Conservation (phyloP, 805 yeast species). For the Saccharomycopsis microspora region DNA sequence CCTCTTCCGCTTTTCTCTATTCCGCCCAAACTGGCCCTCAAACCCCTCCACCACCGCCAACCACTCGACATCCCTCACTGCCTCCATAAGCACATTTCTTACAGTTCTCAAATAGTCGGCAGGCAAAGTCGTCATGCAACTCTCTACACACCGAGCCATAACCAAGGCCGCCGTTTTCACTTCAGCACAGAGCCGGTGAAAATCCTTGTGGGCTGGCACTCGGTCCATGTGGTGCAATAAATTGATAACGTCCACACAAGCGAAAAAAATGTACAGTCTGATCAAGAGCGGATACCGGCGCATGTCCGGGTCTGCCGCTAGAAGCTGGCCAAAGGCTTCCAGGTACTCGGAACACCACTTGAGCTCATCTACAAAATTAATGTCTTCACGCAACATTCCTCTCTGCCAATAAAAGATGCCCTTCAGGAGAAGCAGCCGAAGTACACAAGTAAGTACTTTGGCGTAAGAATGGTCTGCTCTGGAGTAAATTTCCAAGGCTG, state of each 20-base stretch:
- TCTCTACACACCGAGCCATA: conserved; percentile 9
- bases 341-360: conserved; percentile 3
- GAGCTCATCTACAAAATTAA: conserved; percentile 1
- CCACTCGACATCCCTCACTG: conserved; percentile 14
- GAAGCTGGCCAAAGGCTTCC: conserved; percentile 1
- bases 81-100: conserved; percentile 14
- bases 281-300: conserved; percentile 10
- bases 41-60: conserved; percentile 7
- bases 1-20: conserved; percentile 9
- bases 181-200: conserved; percentile 7
- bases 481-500: conserved; percentile 1
- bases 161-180: conserved; percentile 6
- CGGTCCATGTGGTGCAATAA: conserved; percentile 4
- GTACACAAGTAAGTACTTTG: conserved; percentile 1
- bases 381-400: conserved; percentile 4
- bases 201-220: conserved; percentile 2
- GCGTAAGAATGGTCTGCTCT: conserved; percentile 12
- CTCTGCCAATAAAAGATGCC: conserved; percentile 9
- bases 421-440: conserved; percentile 1
- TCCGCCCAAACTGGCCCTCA: conserved; percentile 3
- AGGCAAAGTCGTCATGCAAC: conserved; percentile 11
- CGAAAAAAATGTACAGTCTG: conserved; percentile 11
- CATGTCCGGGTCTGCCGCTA: conserved; percentile 8
- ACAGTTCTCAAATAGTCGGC: conserved; percentile 13
- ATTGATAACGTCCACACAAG: conserved; percentile 6